Percentiles rank a stretch among this genome's conserved stretches.
Evolutionary conservation across 306 rosid species (phyloP).

Genomic region (Ziziphus jujuba): DNA sequence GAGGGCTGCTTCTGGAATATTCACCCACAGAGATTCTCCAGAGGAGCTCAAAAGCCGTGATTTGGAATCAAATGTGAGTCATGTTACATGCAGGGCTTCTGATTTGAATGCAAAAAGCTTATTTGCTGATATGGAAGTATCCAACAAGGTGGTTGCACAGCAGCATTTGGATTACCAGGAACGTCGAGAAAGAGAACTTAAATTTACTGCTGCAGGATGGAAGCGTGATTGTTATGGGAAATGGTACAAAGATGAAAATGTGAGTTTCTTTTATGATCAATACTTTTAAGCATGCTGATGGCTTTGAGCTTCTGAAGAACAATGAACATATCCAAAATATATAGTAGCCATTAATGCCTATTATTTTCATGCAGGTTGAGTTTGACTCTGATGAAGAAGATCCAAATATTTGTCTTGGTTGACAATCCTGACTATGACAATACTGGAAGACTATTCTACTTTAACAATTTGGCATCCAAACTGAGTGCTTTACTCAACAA

Average conservation of each 20-base stretch:
- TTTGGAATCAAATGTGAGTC: conserved; percentile 10
- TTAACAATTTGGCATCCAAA: neutral
- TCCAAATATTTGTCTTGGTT: conserved; percentile 42
- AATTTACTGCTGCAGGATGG: conserved; percentile 48
- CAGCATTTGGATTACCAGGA: conserved; percentile 34
- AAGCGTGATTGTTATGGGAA: conserved; percentile 43
- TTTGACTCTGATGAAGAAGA: conserved; percentile 52
- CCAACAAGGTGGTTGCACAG: conserved; percentile 12
- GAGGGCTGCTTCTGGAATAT: conserved; percentile 25
- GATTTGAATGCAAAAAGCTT: conserved; percentile 4
- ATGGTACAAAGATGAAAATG: conserved; percentile 46
- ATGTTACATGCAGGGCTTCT: conserved; percentile 13
- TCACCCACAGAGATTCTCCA: conserved; percentile 11
- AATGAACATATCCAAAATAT: neutral
- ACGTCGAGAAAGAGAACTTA: conserved; percentile 40
- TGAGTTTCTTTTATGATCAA: conserved; percentile 20
- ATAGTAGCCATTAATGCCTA: conserved; percentile 5
- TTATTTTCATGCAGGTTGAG: conserved; percentile 35
- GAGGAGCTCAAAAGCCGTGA: conserved; percentile 14
- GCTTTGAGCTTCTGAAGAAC: neutral
- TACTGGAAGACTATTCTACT: neutral
- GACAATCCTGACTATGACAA: conserved; percentile 15
- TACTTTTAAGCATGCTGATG: neutral
- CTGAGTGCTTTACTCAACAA: neutral
- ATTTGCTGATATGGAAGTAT: conserved; percentile 1